Evolutionary conservation across 441 rosid genomes (phyloP).

Genomic region (Capsella rubella): DNA sequence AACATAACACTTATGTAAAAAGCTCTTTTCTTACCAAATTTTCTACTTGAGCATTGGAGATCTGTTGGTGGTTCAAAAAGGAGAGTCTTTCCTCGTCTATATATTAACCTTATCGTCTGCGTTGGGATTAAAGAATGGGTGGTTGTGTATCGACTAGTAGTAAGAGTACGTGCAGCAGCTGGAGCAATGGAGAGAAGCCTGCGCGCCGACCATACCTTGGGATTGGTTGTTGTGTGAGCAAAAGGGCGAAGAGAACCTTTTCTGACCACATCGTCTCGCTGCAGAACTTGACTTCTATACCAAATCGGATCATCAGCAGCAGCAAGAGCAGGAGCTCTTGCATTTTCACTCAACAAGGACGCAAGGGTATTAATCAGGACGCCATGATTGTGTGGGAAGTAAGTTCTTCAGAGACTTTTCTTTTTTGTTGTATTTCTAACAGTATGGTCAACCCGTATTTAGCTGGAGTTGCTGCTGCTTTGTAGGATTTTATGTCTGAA

Average conservation of each 20-base stretch:
- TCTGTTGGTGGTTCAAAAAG: conserved; percentile 48
- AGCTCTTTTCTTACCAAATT: conserved; percentile 46
- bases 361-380: conserved; percentile 97
- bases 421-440: conserved; percentile 33
- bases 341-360: conserved; percentile 97
- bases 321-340: conserved; percentile 88
- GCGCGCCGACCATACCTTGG: conserved; percentile 54
- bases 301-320: conserved; percentile 76
- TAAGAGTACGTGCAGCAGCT: conserved; percentile 73
- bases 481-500: conserved; percentile 88
- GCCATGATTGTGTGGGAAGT: conserved; percentile 99
- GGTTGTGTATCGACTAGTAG: conserved; percentile 89
- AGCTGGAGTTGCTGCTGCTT: not conserved
- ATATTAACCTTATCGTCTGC: not conserved
- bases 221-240: conserved; percentile 61
- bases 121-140: conserved; percentile 68
- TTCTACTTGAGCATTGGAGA: conserved; percentile 43
- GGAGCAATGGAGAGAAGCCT: conserved; percentile 75
- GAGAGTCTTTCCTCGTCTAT: conserved; percentile 27
- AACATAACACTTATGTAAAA: conserved; percentile 16
- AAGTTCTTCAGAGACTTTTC: conserved; percentile 46
- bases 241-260: conserved; percentile 64
- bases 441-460: conserved; percentile 13
- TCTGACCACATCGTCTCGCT: conserved; percentile 64
- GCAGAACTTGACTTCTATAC: conserved; percentile 71